These are phyloP conservation scores for Salix arbutifolia DNA, from an alignment of 345 rosid genomes.

Conservation along the genomic window DNA sequence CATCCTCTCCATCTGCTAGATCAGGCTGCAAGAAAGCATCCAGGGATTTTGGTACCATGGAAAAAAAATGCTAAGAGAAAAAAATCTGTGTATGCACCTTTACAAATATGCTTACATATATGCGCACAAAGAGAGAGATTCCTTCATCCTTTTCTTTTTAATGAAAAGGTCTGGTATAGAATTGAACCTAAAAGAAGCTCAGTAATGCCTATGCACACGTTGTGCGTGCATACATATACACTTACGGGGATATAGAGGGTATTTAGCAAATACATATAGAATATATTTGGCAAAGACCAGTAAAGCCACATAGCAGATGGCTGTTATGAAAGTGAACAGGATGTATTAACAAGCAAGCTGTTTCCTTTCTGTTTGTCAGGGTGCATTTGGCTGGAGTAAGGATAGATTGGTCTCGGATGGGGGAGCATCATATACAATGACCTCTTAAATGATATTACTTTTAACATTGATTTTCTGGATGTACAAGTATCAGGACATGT, in stretches of 20 bases:
- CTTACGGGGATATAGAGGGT: not conserved
- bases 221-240: not conserved
- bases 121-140: not conserved
- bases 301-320: not conserved
- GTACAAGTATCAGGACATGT: not conserved
- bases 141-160: not conserved
- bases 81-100: not conserved
- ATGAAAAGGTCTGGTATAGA: not conserved
- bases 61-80: not conserved
- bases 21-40: conserved; percentile 44
- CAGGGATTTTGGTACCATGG: not conserved
- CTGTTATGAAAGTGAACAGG: not conserved
- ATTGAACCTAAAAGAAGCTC: not conserved
- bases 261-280: not conserved
- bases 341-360: not conserved
- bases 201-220: not conserved
- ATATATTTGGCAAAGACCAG: not conserved
- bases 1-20: conserved; percentile 55
- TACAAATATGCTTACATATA: not conserved
- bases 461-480: not conserved
- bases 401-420: not conserved
- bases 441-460: not conserved
- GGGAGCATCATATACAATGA: not conserved
- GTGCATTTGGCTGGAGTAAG: not conserved
- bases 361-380: not conserved